Evolutionary conservation across 2,329 filamentous ascomycete species (phyloP).

Genomic region (Ploettnerulaceae sp.): DNA sequence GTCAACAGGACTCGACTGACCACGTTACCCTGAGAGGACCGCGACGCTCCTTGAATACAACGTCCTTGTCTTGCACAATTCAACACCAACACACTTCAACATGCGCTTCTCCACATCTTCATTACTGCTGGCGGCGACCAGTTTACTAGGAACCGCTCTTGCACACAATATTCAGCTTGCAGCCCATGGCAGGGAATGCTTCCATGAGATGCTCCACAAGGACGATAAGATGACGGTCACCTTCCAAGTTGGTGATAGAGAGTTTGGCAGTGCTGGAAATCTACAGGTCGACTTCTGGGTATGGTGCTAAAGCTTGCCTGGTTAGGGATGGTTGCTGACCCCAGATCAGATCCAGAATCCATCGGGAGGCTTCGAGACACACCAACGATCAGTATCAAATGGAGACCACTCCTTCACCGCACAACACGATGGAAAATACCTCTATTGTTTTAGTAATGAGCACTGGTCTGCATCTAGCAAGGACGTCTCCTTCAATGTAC

Average conservation of each 20-base stretch:
- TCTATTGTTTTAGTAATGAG: constrained; percentile 99
- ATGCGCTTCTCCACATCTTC: constrained; percentile 34
- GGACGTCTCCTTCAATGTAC: constrained; percentile 98
- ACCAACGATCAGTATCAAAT: constrained; percentile 76
- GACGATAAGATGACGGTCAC: constrained; percentile 99
- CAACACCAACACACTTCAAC: constrained; percentile 10
- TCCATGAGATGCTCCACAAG: constrained; percentile 86
- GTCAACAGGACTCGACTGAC: neutral
- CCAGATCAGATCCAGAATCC: constrained; percentile 69
- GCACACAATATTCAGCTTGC: constrained; percentile 96
- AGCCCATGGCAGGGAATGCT: constrained; percentile 93
- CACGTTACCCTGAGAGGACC: constrained; percentile 7
- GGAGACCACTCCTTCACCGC: constrained; percentile 93
- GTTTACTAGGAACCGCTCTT: constrained; percentile 48
- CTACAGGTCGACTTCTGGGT: constrained; percentile 99
- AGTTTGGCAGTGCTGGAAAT: constrained; percentile 92
- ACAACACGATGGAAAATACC: constrained; percentile 77
- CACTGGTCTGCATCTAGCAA: constrained; percentile 95
- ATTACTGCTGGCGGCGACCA: constrained; percentile 29
- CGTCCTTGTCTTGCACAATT: neutral
- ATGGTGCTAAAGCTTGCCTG: constrained; percentile 35
- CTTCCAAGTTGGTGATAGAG: constrained; percentile 94
- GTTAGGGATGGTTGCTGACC: constrained; percentile 18
- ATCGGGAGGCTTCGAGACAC: constrained; percentile 66
- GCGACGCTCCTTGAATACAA: constrained; percentile 7